Evolutionary conservation across 23 red algal species (phyloP).

Genomic region (Gracilaria vermiculophylla): DNA sequence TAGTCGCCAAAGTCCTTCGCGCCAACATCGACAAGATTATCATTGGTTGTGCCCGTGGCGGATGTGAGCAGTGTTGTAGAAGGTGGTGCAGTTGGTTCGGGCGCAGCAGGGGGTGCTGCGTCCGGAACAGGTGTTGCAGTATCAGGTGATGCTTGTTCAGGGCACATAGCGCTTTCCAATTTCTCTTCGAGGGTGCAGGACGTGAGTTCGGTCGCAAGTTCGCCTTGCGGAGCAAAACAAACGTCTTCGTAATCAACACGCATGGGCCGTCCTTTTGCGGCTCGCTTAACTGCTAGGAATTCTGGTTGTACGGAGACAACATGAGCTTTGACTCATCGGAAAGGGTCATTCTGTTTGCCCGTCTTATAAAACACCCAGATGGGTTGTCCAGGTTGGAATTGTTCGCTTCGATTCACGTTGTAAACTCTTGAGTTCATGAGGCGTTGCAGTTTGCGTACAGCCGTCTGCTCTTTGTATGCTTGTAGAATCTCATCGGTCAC

Average conservation of each 20-base stretch:
- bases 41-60: no score
- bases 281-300: no score
- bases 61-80: no score
- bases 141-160: neutral
- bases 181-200: slow-evolving; percentile 40
- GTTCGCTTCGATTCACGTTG: neutral
- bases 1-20: neutral
- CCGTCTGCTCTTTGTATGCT: neutral
- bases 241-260: slow-evolving; percentile 13
- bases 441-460: neutral
- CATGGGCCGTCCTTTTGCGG: neutral
- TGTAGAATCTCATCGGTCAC: neutral
- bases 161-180: neutral
- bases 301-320: neutral
- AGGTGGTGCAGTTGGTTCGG: no score
- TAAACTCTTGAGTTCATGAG: neutral
- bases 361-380: neutral
- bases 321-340: neutral
- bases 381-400: neutral
- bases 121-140: neutral
- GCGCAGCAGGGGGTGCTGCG: neutral
- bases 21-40: no score
- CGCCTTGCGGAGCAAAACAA: neutral
- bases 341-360: neutral
- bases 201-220: slow-evolving; percentile 6